Base-by-base conservation (phyloP, 352 stramenopile species). In the Phytopythium delawarense region DNA sequence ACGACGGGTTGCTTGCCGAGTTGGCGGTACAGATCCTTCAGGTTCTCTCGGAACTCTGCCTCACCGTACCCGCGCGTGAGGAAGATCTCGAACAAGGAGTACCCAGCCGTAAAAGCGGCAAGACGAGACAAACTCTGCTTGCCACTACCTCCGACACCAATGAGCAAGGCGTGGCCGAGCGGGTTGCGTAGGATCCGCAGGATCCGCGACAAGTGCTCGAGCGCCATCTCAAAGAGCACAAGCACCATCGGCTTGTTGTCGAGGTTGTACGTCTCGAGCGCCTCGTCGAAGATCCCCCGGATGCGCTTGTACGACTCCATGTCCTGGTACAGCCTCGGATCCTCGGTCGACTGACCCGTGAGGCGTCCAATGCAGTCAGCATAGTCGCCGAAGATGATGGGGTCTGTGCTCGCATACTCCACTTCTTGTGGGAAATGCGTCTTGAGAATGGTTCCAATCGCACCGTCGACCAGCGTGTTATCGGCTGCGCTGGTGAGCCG, bases 201-300 rank as follows among this genome's bases (percentile, higher is more conserved):
- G 45, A 98, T 94, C 0, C 94, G 84, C 6, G 85, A 96, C 12
- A 98, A 64, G 64, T 98, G 95, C 61, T 98, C 92, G 3, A 98
- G 75, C n/a, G 94, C 95, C 83, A 97, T 96, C 67, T 98, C 90
- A 67, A 98, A 98, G 13, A 98, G 79, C 6, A 98, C 95, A 6
- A 98, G 74, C 18, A 88, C 90, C 94, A 98, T 98, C 2, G 92
- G 89, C 61, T 97, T 98, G 65, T 97, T 95, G 53, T 98, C 91
- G 21, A 95, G 63, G 61, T 98, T 98, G 80, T 98, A 98, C 12
- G 86, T 92, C 61, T 98, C 92, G 37, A 98, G 69, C 0, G 97
- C 89, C 61, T 97, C 90, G 52, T 98, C 89, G 65, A 98, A 98
- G 51, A 98, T 96, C 51, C 82, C 69, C 4, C 91, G 77, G 62